phyloP scores from a whole-genome alignment of 352 stramenopile genomes.

The Globisporangium parvum region DNA sequence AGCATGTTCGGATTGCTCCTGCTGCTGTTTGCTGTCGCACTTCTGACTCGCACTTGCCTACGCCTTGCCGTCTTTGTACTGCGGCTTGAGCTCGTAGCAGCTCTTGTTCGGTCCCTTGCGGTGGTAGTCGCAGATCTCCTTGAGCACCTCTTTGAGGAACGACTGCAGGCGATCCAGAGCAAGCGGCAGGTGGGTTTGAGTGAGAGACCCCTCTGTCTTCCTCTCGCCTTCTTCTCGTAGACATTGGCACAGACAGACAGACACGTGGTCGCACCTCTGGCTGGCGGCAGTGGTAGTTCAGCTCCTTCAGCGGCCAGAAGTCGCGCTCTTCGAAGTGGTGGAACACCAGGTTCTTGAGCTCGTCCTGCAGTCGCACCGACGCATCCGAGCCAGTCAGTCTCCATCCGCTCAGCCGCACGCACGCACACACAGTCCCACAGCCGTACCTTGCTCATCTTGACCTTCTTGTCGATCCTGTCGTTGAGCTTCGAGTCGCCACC shows the following conservation, averaged over 20 bases:
- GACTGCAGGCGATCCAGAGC: no score
- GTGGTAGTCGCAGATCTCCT: constrained; percentile 87
- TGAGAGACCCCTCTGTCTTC: no score
- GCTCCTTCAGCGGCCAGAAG: constrained; percentile 85
- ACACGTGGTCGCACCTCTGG: constrained; percentile 48
- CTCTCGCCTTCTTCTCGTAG: no score
- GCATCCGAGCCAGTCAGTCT: background rate
- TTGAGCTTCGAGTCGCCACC: constrained; percentile 43
- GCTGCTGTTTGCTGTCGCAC: no score
- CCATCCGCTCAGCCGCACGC: background rate
- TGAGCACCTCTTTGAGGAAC: constrained; percentile 85
- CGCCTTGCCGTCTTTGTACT: constrained; percentile 73
- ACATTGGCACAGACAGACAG: no score
- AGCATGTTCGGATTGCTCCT: background rate
- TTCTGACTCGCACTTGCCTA: no score
- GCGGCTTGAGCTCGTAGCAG: constrained; percentile 85
- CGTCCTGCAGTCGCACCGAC: constrained; percentile 37
- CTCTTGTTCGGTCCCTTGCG: constrained; percentile 87
- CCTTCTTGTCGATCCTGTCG: constrained; percentile 79
- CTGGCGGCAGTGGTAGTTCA: constrained; percentile 85
- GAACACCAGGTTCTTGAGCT: constrained; percentile 85
- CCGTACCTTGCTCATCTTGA: constrained; percentile 86
- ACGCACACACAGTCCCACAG: background rate
- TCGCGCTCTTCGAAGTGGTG: constrained; percentile 85
- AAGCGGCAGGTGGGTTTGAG: no score